Evolutionary conservation across 208 protist genomes (phyloP).

Genomic region (Endotrypanum monterogeii): DNA sequence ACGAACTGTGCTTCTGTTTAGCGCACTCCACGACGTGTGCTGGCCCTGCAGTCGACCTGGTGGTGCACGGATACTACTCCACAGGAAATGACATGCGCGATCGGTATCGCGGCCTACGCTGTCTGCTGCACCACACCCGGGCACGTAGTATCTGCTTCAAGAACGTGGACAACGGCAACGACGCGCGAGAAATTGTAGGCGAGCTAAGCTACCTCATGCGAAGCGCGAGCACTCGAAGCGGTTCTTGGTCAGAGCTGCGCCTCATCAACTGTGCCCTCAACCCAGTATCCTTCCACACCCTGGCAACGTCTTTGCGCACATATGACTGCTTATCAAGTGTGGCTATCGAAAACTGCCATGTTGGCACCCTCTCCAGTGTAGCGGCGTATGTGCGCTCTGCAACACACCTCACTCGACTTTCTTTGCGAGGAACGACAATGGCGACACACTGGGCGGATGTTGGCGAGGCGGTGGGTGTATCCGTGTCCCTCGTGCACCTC

Average conservation of each 20-base stretch:
- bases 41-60: constrained; percentile 37
- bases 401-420: constrained; percentile 38
- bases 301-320: constrained; percentile 21
- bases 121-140: constrained; percentile 52
- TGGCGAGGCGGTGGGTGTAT: constrained; percentile 33
- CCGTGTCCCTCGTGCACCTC: constrained; percentile 27
- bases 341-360: constrained; percentile 46
- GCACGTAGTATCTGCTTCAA: constrained; percentile 42
- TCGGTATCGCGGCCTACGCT: constrained; percentile 54
- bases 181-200: constrained; percentile 46
- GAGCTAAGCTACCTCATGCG: constrained; percentile 39
- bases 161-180: constrained; percentile 33
- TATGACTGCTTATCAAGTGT: constrained; percentile 43
- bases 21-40: constrained; percentile 55
- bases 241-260: constrained; percentile 21
- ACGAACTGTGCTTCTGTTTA: constrained; percentile 67
- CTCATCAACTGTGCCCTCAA: constrained; percentile 25
- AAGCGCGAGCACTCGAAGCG: not conserved
- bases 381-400: constrained; percentile 33
- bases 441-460: constrained; percentile 38
- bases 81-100: constrained; percentile 35
- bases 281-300: constrained; percentile 18
- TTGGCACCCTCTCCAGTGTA: constrained; percentile 30
- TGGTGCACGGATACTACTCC: constrained; percentile 52
- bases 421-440: constrained; percentile 48